Evolutionary conservation across 257 asterid genomes (phyloP).

Genomic region (Anisodus acutangulus): DNA sequence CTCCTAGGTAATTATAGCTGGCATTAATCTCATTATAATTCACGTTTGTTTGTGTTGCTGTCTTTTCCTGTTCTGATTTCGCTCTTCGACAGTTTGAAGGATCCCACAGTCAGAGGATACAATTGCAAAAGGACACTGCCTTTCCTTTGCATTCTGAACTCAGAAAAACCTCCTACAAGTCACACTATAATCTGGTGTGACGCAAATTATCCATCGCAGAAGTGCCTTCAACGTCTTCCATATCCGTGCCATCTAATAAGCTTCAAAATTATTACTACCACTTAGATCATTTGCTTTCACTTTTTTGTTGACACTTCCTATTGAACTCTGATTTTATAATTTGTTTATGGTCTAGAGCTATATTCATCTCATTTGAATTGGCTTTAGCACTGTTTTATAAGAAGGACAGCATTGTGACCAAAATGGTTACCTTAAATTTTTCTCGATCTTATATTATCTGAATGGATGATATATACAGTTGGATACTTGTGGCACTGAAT

Average conservation of each 20-base stretch:
- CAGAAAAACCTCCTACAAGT: neutral
- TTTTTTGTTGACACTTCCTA: neutral
- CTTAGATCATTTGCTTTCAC: neutral
- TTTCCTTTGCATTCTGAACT: neutral
- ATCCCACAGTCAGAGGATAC: neutral
- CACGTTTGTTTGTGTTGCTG: neutral
- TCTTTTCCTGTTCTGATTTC: conserved; percentile 3
- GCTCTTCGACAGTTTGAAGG: neutral
- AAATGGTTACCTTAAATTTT: neutral
- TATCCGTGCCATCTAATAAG: neutral
- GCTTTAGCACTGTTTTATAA: neutral
- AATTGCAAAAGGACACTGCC: neutral
- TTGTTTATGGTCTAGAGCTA: neutral
- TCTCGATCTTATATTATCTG: neutral
- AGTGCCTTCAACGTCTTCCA: neutral
- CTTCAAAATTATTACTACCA: neutral
- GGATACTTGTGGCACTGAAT: neutral
- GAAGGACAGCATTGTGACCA: neutral
- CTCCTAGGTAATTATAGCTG: neutral
- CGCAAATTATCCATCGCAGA: neutral
- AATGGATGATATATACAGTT: neutral
- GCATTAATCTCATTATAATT: neutral
- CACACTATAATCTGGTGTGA: neutral
- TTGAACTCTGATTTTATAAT: neutral
- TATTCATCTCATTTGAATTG: conserved; percentile 27